These are phyloP conservation scores for Syncephalis plumigaleata DNA, from an alignment of 371 early-diverging fungal genomes.

Conservation along the genomic window DNA sequence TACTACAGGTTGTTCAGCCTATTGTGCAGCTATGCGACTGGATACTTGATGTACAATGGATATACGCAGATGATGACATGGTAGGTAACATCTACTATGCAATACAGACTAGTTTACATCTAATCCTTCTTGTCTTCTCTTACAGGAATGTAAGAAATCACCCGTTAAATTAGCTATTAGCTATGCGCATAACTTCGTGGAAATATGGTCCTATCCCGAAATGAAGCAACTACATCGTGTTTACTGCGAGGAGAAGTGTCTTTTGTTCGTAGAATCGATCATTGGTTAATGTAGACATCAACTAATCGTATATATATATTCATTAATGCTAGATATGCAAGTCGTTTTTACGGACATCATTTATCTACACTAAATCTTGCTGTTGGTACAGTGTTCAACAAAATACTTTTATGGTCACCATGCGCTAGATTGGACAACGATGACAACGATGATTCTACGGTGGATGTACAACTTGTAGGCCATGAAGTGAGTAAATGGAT, in stretches of 20 bases:
- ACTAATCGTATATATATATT: no score
- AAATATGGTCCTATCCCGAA: constrained; percentile 22
- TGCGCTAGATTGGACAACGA: background rate
- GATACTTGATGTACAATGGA: constrained; percentile 6
- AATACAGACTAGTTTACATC: background rate
- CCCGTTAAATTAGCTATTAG: constrained; percentile 28
- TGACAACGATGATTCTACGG: constrained; percentile 21
- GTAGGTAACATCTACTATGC: background rate
- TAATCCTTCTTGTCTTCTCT: no score
- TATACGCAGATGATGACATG: background rate
- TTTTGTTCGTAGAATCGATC: no score
- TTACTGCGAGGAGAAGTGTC: constrained; percentile 38
- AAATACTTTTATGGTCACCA: constrained; percentile 51
- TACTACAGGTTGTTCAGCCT: no score
- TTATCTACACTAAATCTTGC: constrained; percentile 31
- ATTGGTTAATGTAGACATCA: constrained; percentile 1
- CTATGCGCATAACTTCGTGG: constrained; percentile 57
- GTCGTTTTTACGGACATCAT: constrained; percentile 41
- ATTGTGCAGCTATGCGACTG: constrained; percentile 4
- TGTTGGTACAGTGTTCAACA: constrained; percentile 71
- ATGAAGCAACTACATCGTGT: constrained; percentile 12
- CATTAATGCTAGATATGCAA: constrained; percentile 27
- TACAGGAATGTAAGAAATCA: background rate
- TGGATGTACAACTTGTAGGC: constrained; percentile 28
- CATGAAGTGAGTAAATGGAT: constrained; percentile 25